phyloP scores from a whole-genome alignment of 148 eudicot species.

The Mesembryanthemum crystallinum region DNA sequence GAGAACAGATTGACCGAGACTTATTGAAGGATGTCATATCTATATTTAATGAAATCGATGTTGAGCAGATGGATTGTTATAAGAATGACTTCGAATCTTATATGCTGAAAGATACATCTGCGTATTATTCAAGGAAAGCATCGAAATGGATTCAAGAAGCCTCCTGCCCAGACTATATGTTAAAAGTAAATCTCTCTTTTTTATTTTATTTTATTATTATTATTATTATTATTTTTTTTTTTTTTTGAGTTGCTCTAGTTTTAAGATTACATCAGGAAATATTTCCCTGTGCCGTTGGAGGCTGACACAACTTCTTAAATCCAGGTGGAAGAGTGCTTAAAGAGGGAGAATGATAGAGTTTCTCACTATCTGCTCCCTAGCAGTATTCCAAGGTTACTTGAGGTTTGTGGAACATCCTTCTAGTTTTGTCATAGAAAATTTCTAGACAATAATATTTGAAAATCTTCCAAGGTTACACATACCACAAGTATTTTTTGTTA shows the following conservation, averaged over 20 bases:
- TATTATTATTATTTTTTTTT: too few relatives aligned
- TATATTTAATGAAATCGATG: constrained; percentile 87
- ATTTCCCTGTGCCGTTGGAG: constrained; percentile 1
- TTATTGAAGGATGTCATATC: constrained; percentile 80
- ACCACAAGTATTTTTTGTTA: too few relatives aligned
- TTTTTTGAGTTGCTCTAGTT: too few relatives aligned
- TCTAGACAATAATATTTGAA: too few relatives aligned
- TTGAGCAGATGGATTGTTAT: constrained; percentile 76
- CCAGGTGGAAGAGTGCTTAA: constrained; percentile 89
- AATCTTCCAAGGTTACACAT: too few relatives aligned
- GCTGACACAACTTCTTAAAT: neutral
- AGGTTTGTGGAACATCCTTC: too few relatives aligned
- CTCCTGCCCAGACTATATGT: constrained; percentile 90
- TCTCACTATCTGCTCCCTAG: constrained; percentile 72
- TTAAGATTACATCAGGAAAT: too few relatives aligned
- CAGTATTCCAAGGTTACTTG: too few relatives aligned
- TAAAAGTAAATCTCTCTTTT: constrained; percentile 45
- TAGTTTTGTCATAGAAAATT: too few relatives aligned
- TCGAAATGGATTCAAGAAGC: constrained; percentile 81
- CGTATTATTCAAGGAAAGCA: constrained; percentile 85
- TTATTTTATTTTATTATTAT: too few relatives aligned
- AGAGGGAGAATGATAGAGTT: constrained; percentile 85
- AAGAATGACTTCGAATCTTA: constrained; percentile 77
- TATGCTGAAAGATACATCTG: constrained; percentile 70
- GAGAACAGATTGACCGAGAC: constrained; percentile 83